A percentile compares a stretch with the other conserved stretches of the same genome.
Conservation (phyloP, 1,139 yeast genomes). For the Pichia sp. region DNA sequence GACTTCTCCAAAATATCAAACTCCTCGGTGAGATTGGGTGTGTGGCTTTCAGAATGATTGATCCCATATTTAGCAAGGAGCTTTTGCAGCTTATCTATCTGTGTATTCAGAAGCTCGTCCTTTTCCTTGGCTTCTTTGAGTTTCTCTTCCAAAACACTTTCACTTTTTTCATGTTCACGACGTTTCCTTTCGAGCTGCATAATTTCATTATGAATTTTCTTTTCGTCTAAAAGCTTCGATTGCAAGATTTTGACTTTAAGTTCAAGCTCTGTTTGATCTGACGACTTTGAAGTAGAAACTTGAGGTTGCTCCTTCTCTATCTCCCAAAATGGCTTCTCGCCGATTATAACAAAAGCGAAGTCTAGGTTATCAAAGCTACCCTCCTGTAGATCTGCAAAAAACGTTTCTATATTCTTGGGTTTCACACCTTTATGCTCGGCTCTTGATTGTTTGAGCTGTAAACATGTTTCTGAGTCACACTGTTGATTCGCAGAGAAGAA, state of each 20-base stretch:
- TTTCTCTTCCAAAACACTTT: not conserved
- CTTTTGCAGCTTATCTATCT: conserved; percentile 1
- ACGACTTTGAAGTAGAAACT: not conserved
- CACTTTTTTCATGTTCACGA: not conserved
- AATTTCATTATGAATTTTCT: conserved; percentile 6
- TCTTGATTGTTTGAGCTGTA: not conserved
- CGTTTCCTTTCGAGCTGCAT: conserved; percentile 3
- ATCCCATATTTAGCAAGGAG: conserved; percentile 12
- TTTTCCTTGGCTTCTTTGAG: not conserved
- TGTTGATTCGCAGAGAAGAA: not conserved
- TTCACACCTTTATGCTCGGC: not conserved
- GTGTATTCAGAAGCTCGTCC: not conserved
- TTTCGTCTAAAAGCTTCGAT: conserved; percentile 13
- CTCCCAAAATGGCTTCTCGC: conserved; percentile 2
- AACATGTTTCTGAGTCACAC: not conserved
- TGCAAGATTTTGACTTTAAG: conserved; percentile 13
- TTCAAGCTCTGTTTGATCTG: not conserved
- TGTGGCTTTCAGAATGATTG: not conserved
- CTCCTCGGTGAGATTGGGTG: conserved; percentile 5
- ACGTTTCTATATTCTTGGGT: not conserved
- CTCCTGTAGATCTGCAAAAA: not conserved
- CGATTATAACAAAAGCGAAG: not conserved
- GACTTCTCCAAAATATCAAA: conserved; percentile 12
- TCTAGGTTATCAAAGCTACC: not conserved
- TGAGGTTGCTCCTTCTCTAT: not conserved